Percentiles rank a stretch among this genome's conserved stretches.
Evolutionary conservation across 1,139 yeast species (phyloP).

Genomic region (Kluyveromyces sp.): DNA sequence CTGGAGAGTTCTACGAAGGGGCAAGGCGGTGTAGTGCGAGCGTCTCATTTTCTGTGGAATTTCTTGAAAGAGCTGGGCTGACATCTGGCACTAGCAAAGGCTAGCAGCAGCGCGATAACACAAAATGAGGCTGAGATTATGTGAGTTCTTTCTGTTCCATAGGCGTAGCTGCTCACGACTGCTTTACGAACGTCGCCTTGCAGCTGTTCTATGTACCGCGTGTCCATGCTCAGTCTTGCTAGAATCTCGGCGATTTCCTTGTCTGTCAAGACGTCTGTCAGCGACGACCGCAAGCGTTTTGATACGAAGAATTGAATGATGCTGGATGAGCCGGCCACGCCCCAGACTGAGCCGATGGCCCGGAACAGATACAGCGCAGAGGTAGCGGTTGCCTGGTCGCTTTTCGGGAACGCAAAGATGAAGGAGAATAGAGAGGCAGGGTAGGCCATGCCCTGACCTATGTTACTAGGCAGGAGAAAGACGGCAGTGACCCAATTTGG

Average conservation of each 20-base stretch:
- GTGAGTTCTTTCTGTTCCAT: constrained; percentile 12
- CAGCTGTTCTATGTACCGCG: constrained; percentile 12
- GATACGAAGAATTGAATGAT: constrained; percentile 23
- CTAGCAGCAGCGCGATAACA: constrained; percentile 8
- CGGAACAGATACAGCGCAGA: constrained; percentile 37
- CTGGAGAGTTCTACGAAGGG: too few species aligned
- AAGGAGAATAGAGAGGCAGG: constrained; percentile 38
- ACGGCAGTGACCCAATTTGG: constrained; percentile 29
- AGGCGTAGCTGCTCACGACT: constrained; percentile 14
- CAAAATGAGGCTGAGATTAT: constrained; percentile 8
- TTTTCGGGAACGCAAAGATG: constrained; percentile 33
- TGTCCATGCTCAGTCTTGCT: constrained; percentile 10
- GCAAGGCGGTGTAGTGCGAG: too few species aligned
- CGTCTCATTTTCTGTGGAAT: not conserved
- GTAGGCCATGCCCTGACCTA: constrained; percentile 39
- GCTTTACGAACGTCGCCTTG: constrained; percentile 11
- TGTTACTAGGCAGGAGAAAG: constrained; percentile 34
- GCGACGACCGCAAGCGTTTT: constrained; percentile 3
- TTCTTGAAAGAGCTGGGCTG: not conserved
- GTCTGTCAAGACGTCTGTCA: constrained; percentile 10
- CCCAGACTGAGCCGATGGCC: constrained; percentile 39
- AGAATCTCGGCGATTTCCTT: constrained; percentile 10
- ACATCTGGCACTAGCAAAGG: not conserved
- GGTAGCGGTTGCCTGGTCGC: constrained; percentile 36
- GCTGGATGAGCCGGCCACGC: constrained; percentile 36